Conservation (phyloP, 495 filamentous ascomycete genomes). For the Aspergillus sclerotioniger region DNA sequence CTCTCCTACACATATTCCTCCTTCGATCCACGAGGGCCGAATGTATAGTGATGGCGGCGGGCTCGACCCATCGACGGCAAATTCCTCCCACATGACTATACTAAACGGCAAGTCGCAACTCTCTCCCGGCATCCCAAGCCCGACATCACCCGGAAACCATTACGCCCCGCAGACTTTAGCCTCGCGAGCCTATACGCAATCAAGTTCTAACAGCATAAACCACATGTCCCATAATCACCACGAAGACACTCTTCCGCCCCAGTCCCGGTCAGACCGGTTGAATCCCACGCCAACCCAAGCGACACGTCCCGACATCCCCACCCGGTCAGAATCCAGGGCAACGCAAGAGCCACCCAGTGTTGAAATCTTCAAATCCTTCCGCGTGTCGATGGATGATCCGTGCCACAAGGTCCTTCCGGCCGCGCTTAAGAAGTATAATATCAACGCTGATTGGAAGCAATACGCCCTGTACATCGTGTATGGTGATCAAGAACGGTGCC, state of each 20-base stretch:
- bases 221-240: slow-evolving; percentile 44
- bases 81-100: slow-evolving; percentile 71
- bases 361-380: slow-evolving; percentile 98
- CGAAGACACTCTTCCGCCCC: slow-evolving; percentile 36
- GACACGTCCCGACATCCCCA: slow-evolving; percentile 36
- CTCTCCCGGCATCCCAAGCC: slow-evolving; percentile 73
- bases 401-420: slow-evolving; percentile 97
- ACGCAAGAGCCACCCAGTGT: slow-evolving; percentile 52
- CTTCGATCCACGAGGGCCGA: slow-evolving; percentile 53
- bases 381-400: slow-evolving; percentile 95
- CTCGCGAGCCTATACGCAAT: slow-evolving; percentile 48
- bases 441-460: slow-evolving; percentile 93
- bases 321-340: slow-evolving; percentile 54
- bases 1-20: slow-evolving; percentile 75
- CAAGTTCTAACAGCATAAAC: slow-evolving; percentile 25
- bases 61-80: slow-evolving; percentile 61
- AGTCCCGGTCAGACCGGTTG: slow-evolving; percentile 35
- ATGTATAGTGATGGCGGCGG: slow-evolving; percentile 47
- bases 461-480: slow-evolving; percentile 98
- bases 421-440: slow-evolving; percentile 95
- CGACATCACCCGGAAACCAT: slow-evolving; percentile 68
- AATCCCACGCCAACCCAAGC: slow-evolving; percentile 41
- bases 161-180: slow-evolving; percentile 51
- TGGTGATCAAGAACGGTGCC: slow-evolving; percentile 92
- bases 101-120: slow-evolving; percentile 69